These are phyloP conservation scores for Trichoderma koningii DNA, from an alignment of 2,329 filamentous ascomycete genomes.

Conservation along the genomic window DNA sequence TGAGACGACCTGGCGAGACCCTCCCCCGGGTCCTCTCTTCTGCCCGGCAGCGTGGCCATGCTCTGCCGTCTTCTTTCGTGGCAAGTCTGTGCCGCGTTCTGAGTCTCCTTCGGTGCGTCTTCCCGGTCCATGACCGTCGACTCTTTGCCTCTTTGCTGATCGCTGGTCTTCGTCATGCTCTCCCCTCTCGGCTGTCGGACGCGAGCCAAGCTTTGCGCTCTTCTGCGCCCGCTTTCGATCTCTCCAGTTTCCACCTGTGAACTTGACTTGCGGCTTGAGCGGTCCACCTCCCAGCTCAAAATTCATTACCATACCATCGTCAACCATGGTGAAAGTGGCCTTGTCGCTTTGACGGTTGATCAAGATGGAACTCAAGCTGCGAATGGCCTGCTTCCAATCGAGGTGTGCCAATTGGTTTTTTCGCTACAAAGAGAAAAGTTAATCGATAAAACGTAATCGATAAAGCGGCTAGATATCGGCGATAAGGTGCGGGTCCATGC, in stretches of 20 bases:
- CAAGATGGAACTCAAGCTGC: slow-evolving; percentile 23
- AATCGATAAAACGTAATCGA: slow-evolving; percentile 14
- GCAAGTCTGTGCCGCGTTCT: slow-evolving; percentile 1
- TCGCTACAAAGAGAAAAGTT: slow-evolving; percentile 1
- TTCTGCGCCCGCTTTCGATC: slow-evolving; percentile 72
- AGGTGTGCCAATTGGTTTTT: slow-evolving; percentile 4
- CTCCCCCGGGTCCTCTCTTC: slow-evolving; percentile 28
- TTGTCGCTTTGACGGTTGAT: not conserved
- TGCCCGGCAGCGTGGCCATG: slow-evolving; percentile 21
- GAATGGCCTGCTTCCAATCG: slow-evolving; percentile 1
- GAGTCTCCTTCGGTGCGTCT: slow-evolving; percentile 23
- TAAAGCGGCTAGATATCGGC: slow-evolving; percentile 4
- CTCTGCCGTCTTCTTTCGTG: slow-evolving; percentile 7
- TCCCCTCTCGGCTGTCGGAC: slow-evolving; percentile 32
- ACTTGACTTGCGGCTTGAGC: slow-evolving; percentile 62
- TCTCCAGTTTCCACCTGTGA: slow-evolving; percentile 92
- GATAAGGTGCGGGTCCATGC: not conserved
- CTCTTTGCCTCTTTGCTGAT: slow-evolving; percentile 51
- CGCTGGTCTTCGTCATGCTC: slow-evolving; percentile 38
- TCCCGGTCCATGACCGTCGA: slow-evolving; percentile 35
- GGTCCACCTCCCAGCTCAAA: slow-evolving; percentile 75
- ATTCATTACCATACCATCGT: slow-evolving; percentile 93
- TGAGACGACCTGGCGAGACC: slow-evolving; percentile 69
- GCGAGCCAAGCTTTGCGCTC: slow-evolving; percentile 35
- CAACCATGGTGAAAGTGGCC: slow-evolving; percentile 64